Evolutionary conservation across 2,329 filamentous ascomycete species (phyloP).

Genomic region (Colletotrichum lupini): DNA sequence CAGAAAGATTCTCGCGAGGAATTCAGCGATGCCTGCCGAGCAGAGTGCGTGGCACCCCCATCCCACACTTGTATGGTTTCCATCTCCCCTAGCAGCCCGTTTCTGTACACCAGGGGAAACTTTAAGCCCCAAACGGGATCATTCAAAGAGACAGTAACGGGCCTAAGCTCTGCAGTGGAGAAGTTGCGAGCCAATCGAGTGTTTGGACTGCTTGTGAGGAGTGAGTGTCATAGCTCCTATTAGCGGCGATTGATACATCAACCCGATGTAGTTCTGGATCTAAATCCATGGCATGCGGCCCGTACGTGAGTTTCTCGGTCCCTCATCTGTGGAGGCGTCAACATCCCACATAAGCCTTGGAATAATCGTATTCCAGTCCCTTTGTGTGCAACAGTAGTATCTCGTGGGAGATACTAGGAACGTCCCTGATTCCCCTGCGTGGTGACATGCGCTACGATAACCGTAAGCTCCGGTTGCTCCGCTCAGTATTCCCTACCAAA

Average conservation of each 20-base stretch:
- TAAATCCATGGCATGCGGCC: background rate
- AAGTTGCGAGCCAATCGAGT: background rate
- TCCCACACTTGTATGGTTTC: background rate
- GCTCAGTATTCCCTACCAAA: background rate
- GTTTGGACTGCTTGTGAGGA: background rate
- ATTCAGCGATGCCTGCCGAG: background rate
- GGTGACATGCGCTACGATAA: background rate
- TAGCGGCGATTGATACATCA: background rate
- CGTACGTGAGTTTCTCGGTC: background rate
- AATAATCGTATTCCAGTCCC: background rate
- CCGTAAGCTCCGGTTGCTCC: background rate
- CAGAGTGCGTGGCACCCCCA: background rate
- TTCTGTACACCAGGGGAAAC: background rate
- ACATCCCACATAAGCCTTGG: background rate
- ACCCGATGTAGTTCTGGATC: background rate
- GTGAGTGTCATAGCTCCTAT: background rate
- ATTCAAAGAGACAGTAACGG: background rate
- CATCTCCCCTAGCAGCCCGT: background rate
- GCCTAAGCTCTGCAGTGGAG: background rate
- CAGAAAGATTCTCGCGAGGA: background rate
- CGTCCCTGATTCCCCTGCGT: background rate
- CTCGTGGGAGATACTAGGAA: background rate
- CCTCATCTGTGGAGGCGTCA: background rate
- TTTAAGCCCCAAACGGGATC: background rate
- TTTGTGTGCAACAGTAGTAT: background rate